These are phyloP conservation scores for Dactylellina parvicollis DNA, from an alignment of 2,329 filamentous ascomycete genomes.

Conservation along the genomic window DNA sequence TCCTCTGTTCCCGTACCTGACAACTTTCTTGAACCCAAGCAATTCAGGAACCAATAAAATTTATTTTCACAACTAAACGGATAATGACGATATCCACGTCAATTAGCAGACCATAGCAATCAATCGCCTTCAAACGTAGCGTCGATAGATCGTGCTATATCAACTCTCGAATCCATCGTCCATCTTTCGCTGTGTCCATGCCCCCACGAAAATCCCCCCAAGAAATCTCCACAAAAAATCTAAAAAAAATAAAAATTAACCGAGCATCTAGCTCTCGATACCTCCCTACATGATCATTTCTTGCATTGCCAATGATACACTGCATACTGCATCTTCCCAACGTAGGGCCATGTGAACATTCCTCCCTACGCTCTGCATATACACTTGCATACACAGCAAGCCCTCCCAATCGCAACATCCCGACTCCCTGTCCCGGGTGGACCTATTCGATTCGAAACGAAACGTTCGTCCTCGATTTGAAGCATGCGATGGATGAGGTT, in stretches of 20 bases:
- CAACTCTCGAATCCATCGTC: no score
- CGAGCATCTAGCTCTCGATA: neutral
- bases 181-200: no score
- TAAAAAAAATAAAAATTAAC: neutral
- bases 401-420: conserved; percentile 8
- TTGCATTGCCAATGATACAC: no score
- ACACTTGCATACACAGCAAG: neutral
- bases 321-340: neutral
- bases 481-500: no score
- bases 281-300: no score
- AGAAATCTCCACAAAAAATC: neutral
- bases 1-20: no score
- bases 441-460: conserved; percentile 13
- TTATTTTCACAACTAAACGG: neutral
- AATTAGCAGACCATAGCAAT: no score
- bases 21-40: no score
- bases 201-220: neutral
- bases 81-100: no score
- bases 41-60: neutral
- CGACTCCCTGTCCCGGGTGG: no score
- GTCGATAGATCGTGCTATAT: no score
- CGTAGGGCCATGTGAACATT: conserved; percentile 40
- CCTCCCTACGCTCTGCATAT: conserved; percentile 7
- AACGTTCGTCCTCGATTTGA: neutral
- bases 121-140: no score